Percentiles rank a stretch among this genome's conserved stretches.
Evolutionary conservation across 805 yeast genomes (phyloP).

Genomic region (Candida railenensis): DNA sequence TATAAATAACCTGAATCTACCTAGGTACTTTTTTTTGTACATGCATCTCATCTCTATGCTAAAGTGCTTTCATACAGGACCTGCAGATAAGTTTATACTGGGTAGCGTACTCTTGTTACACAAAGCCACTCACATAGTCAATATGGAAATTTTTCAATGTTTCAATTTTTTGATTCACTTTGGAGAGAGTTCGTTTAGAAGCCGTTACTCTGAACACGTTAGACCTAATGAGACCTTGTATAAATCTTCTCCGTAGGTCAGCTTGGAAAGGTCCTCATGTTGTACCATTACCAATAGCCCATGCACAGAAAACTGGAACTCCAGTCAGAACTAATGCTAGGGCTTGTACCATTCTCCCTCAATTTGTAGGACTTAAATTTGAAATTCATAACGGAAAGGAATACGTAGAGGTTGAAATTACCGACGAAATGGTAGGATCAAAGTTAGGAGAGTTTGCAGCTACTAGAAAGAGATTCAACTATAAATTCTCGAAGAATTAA

Average conservation of each 20-base stretch:
- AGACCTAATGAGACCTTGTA: constrained; percentile 31
- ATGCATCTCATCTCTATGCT: constrained; percentile 20
- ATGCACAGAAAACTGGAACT: constrained; percentile 74
- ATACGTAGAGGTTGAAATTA: constrained; percentile 80
- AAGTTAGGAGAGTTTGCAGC: constrained; percentile 95
- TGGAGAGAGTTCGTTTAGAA: not conserved
- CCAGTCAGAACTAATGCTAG: constrained; percentile 97
- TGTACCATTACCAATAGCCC: constrained; percentile 90
- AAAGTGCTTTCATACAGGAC: no score
- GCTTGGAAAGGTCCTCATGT: constrained; percentile 78
- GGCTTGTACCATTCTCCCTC: constrained; percentile 91
- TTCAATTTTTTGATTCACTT: not conserved
- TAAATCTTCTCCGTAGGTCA: constrained; percentile 31
- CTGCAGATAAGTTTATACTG: not conserved
- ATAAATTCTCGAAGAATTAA: constrained; percentile 73
- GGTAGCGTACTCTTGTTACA: not conserved
- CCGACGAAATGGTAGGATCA: constrained; percentile 95
- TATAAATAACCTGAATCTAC: constrained; percentile 51
- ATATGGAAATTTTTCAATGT: not conserved
- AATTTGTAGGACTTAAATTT: constrained; percentile 90
- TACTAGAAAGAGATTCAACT: constrained; percentile 84
- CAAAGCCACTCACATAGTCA: not conserved
- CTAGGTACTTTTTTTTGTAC: no score
- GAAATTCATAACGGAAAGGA: constrained; percentile 96
- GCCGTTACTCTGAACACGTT: not conserved